phyloP scores from a whole-genome alignment of 139 green algal genomes.

The Micractinium sp. region DNA sequence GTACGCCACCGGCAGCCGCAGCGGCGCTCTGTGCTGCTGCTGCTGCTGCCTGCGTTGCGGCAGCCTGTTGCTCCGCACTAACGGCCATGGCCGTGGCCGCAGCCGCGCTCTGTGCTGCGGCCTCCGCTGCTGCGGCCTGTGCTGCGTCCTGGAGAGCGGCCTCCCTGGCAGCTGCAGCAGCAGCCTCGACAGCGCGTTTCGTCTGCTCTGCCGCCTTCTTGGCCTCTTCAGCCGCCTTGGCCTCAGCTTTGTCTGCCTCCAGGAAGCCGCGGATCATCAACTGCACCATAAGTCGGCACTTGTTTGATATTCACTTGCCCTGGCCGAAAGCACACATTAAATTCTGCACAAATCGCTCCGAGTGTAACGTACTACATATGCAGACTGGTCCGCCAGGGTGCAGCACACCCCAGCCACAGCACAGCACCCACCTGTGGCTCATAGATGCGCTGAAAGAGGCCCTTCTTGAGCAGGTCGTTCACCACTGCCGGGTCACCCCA shows the following conservation, averaged over 20 bases:
- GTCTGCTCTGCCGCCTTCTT: background rate
- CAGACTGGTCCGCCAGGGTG: too few species aligned
- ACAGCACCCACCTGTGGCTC: conserved; percentile 62
- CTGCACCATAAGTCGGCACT: background rate
- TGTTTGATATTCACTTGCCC: background rate
- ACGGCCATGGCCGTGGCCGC: too few species aligned
- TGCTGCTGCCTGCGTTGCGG: too few species aligned
- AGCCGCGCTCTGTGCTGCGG: background rate
- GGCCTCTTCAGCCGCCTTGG: background rate
- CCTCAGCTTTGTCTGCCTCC: background rate
- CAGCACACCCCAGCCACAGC: background rate
- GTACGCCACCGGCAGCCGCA: too few species aligned
- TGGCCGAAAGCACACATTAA: background rate
- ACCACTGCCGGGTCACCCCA: conserved; percentile 66
- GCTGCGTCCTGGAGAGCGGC: background rate
- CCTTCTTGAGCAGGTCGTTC: conserved; percentile 68
- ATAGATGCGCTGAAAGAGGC: conserved; percentile 76
- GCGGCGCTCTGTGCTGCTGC: too few species aligned
- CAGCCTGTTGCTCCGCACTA: too few species aligned
- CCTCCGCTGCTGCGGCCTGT: background rate
- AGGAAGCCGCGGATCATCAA: conserved; percentile 27
- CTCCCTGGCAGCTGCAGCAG: background rate
- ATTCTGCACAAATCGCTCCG: background rate
- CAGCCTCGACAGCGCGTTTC: background rate
- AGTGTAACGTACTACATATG: too few species aligned